These are phyloP conservation scores for Priceomyces medius DNA, from an alignment of 805 yeast genomes.

Conservation along the genomic window DNA sequence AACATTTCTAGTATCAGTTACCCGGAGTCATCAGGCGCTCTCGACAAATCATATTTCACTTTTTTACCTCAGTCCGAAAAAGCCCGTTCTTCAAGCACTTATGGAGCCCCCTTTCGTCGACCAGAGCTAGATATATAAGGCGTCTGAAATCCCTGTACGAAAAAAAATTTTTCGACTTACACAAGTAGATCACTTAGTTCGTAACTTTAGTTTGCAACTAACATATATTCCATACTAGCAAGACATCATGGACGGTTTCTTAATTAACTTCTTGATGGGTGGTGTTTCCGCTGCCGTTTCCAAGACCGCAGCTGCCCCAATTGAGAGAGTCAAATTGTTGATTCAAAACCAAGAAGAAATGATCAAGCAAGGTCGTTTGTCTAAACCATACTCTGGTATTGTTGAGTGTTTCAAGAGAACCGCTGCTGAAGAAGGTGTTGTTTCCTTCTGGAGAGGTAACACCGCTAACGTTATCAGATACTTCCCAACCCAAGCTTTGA, in stretches of 20 bases:
- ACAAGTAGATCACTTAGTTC: constrained; percentile 2
- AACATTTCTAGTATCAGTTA: neutral
- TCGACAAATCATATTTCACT: constrained; percentile 7
- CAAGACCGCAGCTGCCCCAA: constrained; percentile 97
- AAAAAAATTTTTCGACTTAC: constrained; percentile 3
- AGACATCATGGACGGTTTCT: constrained; percentile 22
- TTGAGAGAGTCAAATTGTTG: constrained; percentile 93
- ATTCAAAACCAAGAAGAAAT: constrained; percentile 98
- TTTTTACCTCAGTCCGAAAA: constrained; percentile 6
- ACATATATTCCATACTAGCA: constrained; percentile 2
- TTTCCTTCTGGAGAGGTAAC: constrained; percentile 99
- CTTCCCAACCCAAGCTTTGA: constrained; percentile 99
- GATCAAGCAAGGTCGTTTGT: constrained; percentile 95
- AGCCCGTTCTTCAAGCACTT: constrained; percentile 3
- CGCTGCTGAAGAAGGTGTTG: constrained; percentile 87
- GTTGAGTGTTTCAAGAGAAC: constrained; percentile 93
- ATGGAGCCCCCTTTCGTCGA: constrained; percentile 6
- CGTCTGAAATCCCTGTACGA: constrained; percentile 2
- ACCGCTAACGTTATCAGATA: constrained; percentile 98
- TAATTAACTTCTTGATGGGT: constrained; percentile 79
- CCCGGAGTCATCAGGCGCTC: neutral
- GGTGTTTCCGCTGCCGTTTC: constrained; percentile 99
- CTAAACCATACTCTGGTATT: constrained; percentile 85
- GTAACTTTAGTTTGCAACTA: constrained; percentile 1
- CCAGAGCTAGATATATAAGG: constrained; percentile 5